Conservation (phyloP, 257 asterid genomes). For the Forsythia suspensa region DNA sequence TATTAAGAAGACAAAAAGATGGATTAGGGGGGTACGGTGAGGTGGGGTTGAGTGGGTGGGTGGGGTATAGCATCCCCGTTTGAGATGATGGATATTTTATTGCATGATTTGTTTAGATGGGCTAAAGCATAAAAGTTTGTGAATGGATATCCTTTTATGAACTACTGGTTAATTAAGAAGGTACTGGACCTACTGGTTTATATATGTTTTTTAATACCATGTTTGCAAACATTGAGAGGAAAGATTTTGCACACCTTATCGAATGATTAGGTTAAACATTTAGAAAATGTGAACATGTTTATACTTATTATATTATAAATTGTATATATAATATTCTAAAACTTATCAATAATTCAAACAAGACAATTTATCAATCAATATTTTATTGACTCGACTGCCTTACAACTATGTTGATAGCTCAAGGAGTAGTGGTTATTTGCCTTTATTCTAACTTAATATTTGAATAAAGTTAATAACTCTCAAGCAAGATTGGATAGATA, state of each 20-base stretch:
- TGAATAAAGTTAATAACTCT: too few relatives aligned
- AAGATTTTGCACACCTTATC: not conserved
- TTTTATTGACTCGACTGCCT: too few relatives aligned
- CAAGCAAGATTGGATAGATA: not conserved
- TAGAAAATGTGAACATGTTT: not conserved
- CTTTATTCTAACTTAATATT: too few relatives aligned
- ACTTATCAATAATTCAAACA: too few relatives aligned
- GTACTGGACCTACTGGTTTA: not conserved
- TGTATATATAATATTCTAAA: too few relatives aligned
- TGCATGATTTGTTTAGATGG: not conserved
- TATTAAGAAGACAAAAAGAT: constrained; percentile 23
- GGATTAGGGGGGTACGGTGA: constrained; percentile 20
- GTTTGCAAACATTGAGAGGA: not conserved
- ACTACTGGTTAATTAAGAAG: not conserved
- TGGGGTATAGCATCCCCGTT: too few relatives aligned
- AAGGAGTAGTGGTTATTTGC: too few relatives aligned
- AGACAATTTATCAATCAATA: not conserved
- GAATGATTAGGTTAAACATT: not conserved
- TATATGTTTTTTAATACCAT: not conserved
- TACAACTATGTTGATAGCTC: too few relatives aligned
- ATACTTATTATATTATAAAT: not conserved
- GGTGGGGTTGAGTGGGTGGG: not conserved
- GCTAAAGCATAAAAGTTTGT: too few relatives aligned
- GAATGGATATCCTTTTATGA: not conserved
- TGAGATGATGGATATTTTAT: too few relatives aligned